Percentiles rank a stretch among this genome's conserved stretches.
These are phyloP conservation scores for Xylariaceae sp. DNA, from an alignment of 2,329 filamentous ascomycete species.

Conservation along the genomic window DNA sequence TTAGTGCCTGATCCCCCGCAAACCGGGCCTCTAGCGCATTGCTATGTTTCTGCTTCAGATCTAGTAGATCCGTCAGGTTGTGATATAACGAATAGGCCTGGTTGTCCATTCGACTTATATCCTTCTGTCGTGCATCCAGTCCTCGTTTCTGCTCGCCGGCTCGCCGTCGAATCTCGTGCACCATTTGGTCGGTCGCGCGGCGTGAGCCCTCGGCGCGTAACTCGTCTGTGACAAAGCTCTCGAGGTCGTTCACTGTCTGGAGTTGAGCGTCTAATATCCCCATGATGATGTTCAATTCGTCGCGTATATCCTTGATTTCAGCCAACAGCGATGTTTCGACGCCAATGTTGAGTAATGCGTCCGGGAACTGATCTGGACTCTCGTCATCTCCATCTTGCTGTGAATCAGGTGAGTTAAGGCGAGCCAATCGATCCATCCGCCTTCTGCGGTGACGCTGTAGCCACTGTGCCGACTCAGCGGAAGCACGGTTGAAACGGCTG, in stretches of 20 bases:
- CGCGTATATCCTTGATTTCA: slow-evolving; percentile 64
- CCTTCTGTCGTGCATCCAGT: slow-evolving; percentile 54
- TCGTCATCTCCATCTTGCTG: slow-evolving; percentile 19
- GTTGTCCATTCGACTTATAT: slow-evolving; percentile 60
- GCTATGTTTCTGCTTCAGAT: slow-evolving; percentile 66
- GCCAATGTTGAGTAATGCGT: slow-evolving; percentile 56
- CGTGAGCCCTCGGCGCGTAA: slow-evolving; percentile 24
- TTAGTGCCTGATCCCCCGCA: slow-evolving; percentile 56
- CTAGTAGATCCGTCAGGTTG: slow-evolving; percentile 58
- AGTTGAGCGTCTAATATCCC: slow-evolving; percentile 49
- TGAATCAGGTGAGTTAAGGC: slow-evolving; percentile 1
- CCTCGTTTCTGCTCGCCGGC: slow-evolving; percentile 54
- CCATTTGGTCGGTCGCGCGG: slow-evolving; percentile 23
- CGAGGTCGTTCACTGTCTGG: slow-evolving; percentile 44
- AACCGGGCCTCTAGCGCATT: slow-evolving; percentile 64
- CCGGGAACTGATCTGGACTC: slow-evolving; percentile 41
- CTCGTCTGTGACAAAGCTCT: slow-evolving; percentile 37
- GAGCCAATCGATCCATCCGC: slow-evolving; percentile 15
- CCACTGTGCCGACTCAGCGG: slow-evolving; percentile 51
- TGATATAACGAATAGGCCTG: slow-evolving; percentile 58
- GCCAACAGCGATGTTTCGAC: slow-evolving; percentile 57
- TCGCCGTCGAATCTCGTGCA: slow-evolving; percentile 48
- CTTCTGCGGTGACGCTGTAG: slow-evolving; percentile 36
- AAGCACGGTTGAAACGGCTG: slow-evolving; percentile 55
- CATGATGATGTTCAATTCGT: slow-evolving; percentile 61